Evolutionary conservation across 306 rosid genomes (phyloP), one percentile per base, ranked within the genome.

Genomic region (Cucurbita ficifolia): DNA sequence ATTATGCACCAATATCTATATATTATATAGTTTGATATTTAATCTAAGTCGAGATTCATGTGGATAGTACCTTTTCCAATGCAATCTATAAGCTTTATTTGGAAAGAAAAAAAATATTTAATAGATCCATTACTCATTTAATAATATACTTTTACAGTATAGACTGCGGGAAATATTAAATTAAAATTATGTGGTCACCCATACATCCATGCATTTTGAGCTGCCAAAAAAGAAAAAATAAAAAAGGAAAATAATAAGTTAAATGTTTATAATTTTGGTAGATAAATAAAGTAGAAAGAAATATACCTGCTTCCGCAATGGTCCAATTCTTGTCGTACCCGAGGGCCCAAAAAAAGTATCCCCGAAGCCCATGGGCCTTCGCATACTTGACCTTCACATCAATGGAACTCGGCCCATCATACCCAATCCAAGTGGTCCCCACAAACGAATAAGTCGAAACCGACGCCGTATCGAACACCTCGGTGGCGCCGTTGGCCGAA

Each of bases 341-440:
- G 35, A 86, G 52, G 75, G 96, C 92, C 98, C 96, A 93, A 83
- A 90, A 83, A 78, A 93, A 93, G 76, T 88, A 93, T 13, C 98
- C 98, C 49, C 86, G 82, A 50, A 90, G 74, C 54, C 88, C 84
- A 83, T 40, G 1, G 0, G 81, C 76, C 67, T 52, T 62, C 2
- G 88, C 90, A 57, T 71, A 90, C 69, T 24, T 82, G 72, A 87
- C 89, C 83, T 86, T 90, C 53, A 8, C 18, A 6, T 8, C 42
- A 2, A 83, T 78, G 8, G 97, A 88, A 0, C 18, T 29, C 3
- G 79, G 86, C 74, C 87, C 97, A 49, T 90, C 98, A n/a, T 83
- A 93, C 59, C 90, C 86, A 56, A 93, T 68, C 98, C 97, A 88
- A 61, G 88, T 76, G 46, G 77, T 79, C 4, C 89, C 88, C 0